Evolutionary conservation across 768 basidiomycete genomes (phyloP).

Genomic region (Mycena vitilis): DNA sequence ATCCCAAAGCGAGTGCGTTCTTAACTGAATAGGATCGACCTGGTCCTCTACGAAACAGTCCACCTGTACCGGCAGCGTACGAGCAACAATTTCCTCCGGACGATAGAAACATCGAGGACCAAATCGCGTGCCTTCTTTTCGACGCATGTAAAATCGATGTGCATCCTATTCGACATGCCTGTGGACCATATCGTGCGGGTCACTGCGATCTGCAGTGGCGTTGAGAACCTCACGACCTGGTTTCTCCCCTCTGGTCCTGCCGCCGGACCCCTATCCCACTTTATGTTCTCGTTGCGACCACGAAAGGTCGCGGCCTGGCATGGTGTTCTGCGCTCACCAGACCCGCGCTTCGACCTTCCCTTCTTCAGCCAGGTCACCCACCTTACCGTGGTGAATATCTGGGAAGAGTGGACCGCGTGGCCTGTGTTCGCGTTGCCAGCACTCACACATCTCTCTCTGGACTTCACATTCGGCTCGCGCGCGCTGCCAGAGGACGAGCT

Average conservation of each 20-base stretch:
- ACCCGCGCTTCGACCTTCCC: conserved; percentile 42
- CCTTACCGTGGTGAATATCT: conserved; percentile 53
- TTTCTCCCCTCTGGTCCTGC: conserved; percentile 40
- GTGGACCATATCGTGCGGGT: conserved; percentile 46
- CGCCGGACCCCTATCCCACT: conserved; percentile 33
- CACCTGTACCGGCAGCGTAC: conserved; percentile 47
- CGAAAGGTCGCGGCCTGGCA: conserved; percentile 46
- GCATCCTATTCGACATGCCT: conserved; percentile 50
- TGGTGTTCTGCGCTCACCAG: conserved; percentile 38
- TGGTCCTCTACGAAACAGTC: conserved; percentile 50
- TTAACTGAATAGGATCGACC: conserved; percentile 46
- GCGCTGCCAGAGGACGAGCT: conserved; percentile 36
- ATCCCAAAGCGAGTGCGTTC: neutral
- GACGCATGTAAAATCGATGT: conserved; percentile 50
- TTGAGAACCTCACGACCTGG: conserved; percentile 52
- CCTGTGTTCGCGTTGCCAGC: conserved; percentile 44
- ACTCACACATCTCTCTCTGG: conserved; percentile 53
- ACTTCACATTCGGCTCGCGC: conserved; percentile 47
- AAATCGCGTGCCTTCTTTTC: conserved; percentile 50
- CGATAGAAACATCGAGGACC: conserved; percentile 48
- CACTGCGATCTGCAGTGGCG: conserved; percentile 48
- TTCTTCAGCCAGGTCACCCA: conserved; percentile 53
- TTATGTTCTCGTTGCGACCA: conserved; percentile 43
- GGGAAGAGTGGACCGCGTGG: conserved; percentile 57
- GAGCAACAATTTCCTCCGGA: conserved; percentile 50